These are phyloP conservation scores for Nitzschia inconspicua DNA, from an alignment of 108 stramenopile genomes.

Conservation along the genomic window DNA sequence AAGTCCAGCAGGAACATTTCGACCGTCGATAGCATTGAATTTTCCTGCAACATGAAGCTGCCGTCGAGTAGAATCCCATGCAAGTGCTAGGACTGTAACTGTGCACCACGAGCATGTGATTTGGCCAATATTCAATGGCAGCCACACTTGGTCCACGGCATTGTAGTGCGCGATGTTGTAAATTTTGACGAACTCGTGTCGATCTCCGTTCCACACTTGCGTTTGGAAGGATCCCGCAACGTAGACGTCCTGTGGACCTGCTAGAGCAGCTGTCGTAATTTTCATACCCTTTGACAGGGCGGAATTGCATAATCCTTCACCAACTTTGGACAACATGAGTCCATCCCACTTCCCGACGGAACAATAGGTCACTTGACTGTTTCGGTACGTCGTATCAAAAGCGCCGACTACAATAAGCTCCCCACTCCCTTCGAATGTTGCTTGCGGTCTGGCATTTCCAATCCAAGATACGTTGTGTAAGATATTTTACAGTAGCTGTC, in stretches of 20 bases:
- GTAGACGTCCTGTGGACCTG: slow-evolving; percentile 79
- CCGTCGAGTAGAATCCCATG: slow-evolving; percentile 85
- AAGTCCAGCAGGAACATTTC: slow-evolving; percentile 76
- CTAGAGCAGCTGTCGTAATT: slow-evolving; percentile 81
- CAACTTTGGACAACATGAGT: slow-evolving; percentile 73
- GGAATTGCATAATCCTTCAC: slow-evolving; percentile 92
- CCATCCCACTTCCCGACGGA: slow-evolving; percentile 92
- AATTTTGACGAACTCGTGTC: slow-evolving; percentile 89
- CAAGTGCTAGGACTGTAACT: slow-evolving; percentile 85
- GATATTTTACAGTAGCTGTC: no score
- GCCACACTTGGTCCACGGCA: slow-evolving; percentile 79
- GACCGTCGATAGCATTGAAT: slow-evolving; percentile 86
- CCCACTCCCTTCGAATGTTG: slow-evolving; percentile 31
- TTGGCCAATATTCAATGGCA: slow-evolving; percentile 86
- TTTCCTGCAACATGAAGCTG: slow-evolving; percentile 89
- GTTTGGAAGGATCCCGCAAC: slow-evolving; percentile 92
- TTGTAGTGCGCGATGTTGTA: slow-evolving; percentile 92
- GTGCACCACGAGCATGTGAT: slow-evolving; percentile 92
- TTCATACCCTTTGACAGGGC: slow-evolving; percentile 87
- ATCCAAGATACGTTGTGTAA: not conserved
- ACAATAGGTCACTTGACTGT: slow-evolving; percentile 93
- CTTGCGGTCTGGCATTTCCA: not conserved
- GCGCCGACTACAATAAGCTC: slow-evolving; percentile 91
- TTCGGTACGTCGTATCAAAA: slow-evolving; percentile 89
- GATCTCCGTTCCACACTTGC: slow-evolving; percentile 93